Percentiles rank a stretch among this genome's conserved stretches.
phyloP scores from a whole-genome alignment of 495 filamentous ascomycete species.

The Daldinia grandis region DNA sequence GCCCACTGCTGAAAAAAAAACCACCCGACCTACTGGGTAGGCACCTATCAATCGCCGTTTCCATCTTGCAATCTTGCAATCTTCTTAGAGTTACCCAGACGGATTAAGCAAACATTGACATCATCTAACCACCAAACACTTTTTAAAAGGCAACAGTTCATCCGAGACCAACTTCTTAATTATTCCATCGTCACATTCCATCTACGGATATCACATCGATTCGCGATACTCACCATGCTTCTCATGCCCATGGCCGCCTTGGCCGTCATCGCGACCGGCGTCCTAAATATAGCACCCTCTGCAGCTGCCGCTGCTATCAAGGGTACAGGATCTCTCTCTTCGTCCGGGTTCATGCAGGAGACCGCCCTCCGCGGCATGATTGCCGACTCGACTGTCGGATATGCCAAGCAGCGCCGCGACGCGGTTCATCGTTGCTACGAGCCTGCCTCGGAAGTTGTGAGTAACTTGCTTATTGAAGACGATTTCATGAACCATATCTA shows the following conservation, averaged over 20 bases:
- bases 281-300: slow-evolving; percentile 5
- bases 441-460: slow-evolving; percentile 35
- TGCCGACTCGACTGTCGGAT: slow-evolving; percentile 2
- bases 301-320: neutral
- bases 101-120: neutral
- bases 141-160: neutral
- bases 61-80: neutral
- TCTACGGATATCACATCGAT: slow-evolving; percentile 1
- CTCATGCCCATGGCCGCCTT: slow-evolving; percentile 5
- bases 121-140: neutral
- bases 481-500: neutral
- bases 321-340: neutral
- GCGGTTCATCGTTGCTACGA: slow-evolving; percentile 41
- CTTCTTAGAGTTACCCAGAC: neutral
- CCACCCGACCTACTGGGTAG: neutral
- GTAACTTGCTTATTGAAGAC: neutral
- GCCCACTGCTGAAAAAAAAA: neutral
- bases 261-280: slow-evolving; percentile 1
- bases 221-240: slow-evolving; percentile 22
- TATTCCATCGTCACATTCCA: neutral
- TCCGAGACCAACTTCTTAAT: neutral
- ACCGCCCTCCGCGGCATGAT: slow-evolving; percentile 1
- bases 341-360: neutral
- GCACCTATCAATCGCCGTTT: neutral
- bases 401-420: slow-evolving; percentile 21